Percentiles rank a stretch among this genome's conserved stretches.
These are phyloP conservation scores for Thermothelomyces thermophilus DNA, from an alignment of 2,329 filamentous ascomycete genomes.

Conservation along the genomic window DNA sequence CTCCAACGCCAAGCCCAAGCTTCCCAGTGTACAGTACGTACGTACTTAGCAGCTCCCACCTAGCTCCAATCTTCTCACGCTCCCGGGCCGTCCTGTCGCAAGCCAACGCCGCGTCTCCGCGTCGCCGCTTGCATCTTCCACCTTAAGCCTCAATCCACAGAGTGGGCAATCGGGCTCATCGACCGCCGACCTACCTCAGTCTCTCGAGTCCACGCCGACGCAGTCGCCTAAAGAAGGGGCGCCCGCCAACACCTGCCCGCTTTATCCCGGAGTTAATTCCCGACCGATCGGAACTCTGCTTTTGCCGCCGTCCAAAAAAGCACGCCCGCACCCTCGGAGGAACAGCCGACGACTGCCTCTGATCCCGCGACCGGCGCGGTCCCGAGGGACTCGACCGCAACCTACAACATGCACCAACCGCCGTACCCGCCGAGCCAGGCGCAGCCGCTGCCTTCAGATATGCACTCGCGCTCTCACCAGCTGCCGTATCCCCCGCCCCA, in stretches of 20 bases:
- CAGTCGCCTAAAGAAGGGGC: not conserved
- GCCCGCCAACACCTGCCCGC: not conserved
- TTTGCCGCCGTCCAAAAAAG: not conserved
- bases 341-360: not conserved
- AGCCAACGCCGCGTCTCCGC: not conserved
- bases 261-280: not conserved
- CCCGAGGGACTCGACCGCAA: conserved; percentile 13
- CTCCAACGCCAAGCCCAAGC: not conserved
- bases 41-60: too few species aligned
- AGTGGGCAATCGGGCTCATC: not conserved
- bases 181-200: not conserved
- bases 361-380: conserved; percentile 9
- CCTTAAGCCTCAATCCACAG: not conserved
- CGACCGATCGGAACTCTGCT: not conserved
- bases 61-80: not conserved
- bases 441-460: conserved; percentile 16
- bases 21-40: too few species aligned
- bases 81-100: not conserved
- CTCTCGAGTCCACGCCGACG: not conserved
- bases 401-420: conserved; percentile 19
- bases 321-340: not conserved
- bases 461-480: conserved; percentile 18
- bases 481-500: conserved; percentile 15
- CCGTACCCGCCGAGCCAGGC: conserved; percentile 18
- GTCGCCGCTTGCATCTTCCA: not conserved